Evolutionary conservation across 75 land plant species (phyloP).

Genomic region (Selaginella moellendorffii): DNA sequence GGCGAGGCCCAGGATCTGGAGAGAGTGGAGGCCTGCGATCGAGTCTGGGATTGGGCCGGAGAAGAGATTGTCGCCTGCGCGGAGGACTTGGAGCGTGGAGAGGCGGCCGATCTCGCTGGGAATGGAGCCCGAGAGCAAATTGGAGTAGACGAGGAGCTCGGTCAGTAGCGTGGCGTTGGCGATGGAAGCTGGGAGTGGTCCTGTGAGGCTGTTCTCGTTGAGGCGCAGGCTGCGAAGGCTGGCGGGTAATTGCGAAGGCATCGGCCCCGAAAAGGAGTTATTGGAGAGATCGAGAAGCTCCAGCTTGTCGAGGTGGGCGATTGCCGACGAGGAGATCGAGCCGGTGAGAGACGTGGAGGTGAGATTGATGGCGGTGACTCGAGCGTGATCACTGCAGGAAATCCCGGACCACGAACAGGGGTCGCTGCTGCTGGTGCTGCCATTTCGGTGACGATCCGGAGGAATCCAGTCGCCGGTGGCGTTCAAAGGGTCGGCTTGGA

Average conservation of each 20-base stretch:
- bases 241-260: neutral
- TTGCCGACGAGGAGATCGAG: neutral
- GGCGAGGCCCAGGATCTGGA: neutral
- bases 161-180: neutral
- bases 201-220: neutral
- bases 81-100: neutral
- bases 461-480: neutral
- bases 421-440: neutral
- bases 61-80: slow-evolving; percentile 2
- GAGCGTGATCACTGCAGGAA: neutral
- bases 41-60: neutral
- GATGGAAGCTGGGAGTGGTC: neutral
- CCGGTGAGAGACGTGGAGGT: neutral
- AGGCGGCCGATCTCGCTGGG: neutral
- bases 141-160: neutral
- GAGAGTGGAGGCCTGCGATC: neutral
- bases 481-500: neutral
- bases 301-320: neutral
- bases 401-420: neutral
- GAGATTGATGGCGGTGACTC: neutral
- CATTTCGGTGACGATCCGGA: no score
- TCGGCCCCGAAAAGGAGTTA: neutral
- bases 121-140: neutral
- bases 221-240: neutral
- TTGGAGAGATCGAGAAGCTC: neutral